Evolutionary conservation across 2,329 filamentous ascomycete genomes (phyloP).

Genomic region (Penicillium paneum): DNA sequence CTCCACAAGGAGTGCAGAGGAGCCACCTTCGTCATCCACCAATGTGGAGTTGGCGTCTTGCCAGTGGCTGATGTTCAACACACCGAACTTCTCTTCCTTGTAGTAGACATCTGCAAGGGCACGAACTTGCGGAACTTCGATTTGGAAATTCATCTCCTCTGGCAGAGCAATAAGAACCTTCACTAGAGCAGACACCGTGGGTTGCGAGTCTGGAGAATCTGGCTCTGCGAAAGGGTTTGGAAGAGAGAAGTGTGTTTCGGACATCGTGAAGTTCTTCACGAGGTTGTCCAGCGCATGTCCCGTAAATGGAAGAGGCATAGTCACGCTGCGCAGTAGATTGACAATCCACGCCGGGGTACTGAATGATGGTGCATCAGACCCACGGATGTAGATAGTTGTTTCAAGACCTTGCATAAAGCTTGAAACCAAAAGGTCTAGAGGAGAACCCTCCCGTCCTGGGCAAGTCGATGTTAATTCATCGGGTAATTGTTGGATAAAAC

Average conservation of each 20-base stretch:
- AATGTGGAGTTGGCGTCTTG: conserved; percentile 78
- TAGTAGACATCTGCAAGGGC: conserved; percentile 81
- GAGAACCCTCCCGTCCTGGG: conserved; percentile 73
- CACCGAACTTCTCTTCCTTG: conserved; percentile 71
- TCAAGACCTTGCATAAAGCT: conserved; percentile 78
- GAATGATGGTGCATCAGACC: conserved; percentile 63
- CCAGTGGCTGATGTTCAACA: conserved; percentile 77
- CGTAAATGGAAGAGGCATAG: conserved; percentile 78
- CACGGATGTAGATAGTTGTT: conserved; percentile 78
- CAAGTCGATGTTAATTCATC: conserved; percentile 69
- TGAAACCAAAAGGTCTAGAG: conserved; percentile 75
- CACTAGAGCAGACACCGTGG: conserved; percentile 78
- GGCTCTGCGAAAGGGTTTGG: conserved; percentile 78
- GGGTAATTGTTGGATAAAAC: conserved; percentile 70
- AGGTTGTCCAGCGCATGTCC: conserved; percentile 76
- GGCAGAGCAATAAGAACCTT: conserved; percentile 75
- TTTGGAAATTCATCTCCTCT: conserved; percentile 78
- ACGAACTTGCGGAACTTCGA: conserved; percentile 73
- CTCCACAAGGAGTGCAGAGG: conserved; percentile 66
- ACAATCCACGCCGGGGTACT: conserved; percentile 78
- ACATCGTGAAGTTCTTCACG: conserved; percentile 82
- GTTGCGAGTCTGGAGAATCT: conserved; percentile 67
- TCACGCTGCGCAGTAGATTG: conserved; percentile 75
- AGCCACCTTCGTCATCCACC: conserved; percentile 57
- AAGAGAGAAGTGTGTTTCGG: conserved; percentile 79